Evolutionary conservation across 257 asterid genomes (phyloP), one percentile per base, ranked within the genome.

Genomic region (Salvia miltiorrhiza): DNA sequence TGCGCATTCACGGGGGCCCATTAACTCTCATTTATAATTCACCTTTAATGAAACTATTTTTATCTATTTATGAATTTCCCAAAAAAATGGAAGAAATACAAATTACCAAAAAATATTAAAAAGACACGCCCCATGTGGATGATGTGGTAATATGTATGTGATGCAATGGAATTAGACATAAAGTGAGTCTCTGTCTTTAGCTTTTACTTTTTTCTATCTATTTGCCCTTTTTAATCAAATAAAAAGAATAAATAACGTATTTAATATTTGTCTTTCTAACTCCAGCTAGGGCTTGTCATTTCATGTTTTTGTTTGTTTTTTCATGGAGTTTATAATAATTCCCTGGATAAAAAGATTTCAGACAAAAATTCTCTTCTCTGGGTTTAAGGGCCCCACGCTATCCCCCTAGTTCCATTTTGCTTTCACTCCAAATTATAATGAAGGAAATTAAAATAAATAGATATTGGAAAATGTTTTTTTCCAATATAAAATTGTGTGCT

Each of bases 101-200:
- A 12, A 24, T 12, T 17, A 39, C 35, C 9, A 7, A 30, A 0
- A 20, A 11, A 63, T 4, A 17, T 19, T 9, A 24, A 1, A 63
- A 47, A 58, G 55, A 54, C 16, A 65, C 60, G 53, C 4, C 73
- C 77, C 80, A 79, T 75, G 80, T 71, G 75, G 70, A 66, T 50
- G 70, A 14, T 26, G 45, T 20, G 70, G 43, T 37, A 37, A 37
- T 37, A 37, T 9, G 35, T 37, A 0, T 56, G 67, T 11, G 49
- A 32, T 61, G 26, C 61, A n/a, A 77, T 70, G 77, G 52, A 77
- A 67, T 74, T 74, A 57, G 80, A 74, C 81, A 73, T 78, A 78
- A 81, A 81, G 86, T 56, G 85, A 70, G 59, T 40, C 77, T 70
- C 81, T 77, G 79, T 77, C 78, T 63, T 71, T 67, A 67, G 68